A percentile compares a stretch with the other conserved stretches of the same genome.
Conservation (phyloP, 2,329 filamentous ascomycete genomes). For the Biscogniauxia marginata region DNA sequence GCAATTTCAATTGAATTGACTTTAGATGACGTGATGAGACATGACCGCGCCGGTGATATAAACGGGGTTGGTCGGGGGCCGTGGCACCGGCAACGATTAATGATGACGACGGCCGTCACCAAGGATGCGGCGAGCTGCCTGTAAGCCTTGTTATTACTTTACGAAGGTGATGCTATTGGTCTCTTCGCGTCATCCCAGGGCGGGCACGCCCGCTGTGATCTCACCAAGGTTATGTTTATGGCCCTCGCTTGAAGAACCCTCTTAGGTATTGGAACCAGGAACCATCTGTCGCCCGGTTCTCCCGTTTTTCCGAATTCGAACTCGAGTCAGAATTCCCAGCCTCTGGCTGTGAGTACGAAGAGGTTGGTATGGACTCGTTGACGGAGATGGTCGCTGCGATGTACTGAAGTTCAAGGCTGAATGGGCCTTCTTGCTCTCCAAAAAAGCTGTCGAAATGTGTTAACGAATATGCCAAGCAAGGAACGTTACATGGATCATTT, state of each 20-base stretch:
- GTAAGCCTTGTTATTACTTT: neutral
- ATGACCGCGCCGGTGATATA: too few species aligned
- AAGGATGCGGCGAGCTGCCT: neutral
- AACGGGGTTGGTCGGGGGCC: neutral
- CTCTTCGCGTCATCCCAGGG: neutral
- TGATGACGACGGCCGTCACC: neutral
- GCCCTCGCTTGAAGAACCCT: neutral
- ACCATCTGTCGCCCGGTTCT: neutral
- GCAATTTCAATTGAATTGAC: neutral
- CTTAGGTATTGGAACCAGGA: slow-evolving; percentile 3
- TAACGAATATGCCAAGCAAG: neutral
- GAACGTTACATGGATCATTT: slow-evolving; percentile 2
- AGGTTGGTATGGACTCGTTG: neutral
- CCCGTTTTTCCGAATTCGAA: neutral
- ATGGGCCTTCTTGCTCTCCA: slow-evolving; percentile 68
- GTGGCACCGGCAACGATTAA: neutral
- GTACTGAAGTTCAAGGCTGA: slow-evolving; percentile 55
- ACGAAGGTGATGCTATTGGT: neutral
- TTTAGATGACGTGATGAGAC: neutral
- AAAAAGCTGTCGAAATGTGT: slow-evolving; percentile 61
- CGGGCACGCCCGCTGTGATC: neutral
- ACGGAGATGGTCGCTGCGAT: slow-evolving; percentile 43
- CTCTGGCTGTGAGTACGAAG: neutral
- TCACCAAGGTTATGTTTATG: neutral
- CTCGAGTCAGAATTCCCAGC: neutral